Conservation (phyloP, 108 stramenopile genomes). For the Pseudonitzschia multiseries region DNA sequence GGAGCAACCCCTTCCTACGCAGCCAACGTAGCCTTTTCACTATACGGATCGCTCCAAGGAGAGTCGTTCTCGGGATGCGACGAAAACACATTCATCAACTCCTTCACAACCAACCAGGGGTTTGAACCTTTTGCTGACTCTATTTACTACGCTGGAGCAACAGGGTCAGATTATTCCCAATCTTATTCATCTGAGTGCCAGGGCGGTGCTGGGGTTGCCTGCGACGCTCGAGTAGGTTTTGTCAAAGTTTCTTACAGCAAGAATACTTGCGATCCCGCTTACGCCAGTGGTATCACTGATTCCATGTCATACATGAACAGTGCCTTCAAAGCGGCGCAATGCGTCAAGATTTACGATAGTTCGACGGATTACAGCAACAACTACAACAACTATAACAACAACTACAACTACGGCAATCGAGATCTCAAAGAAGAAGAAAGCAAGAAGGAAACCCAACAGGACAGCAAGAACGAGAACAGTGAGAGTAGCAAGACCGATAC, state of each 20-base stretch:
- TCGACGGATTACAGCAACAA: constrained; percentile 15
- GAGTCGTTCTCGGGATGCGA: constrained; percentile 27
- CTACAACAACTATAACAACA: not conserved
- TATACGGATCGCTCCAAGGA: constrained; percentile 51
- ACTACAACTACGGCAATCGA: constrained; percentile 2
- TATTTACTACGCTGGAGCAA: constrained; percentile 36
- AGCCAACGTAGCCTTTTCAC: constrained; percentile 62
- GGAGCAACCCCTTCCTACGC: constrained; percentile 43
- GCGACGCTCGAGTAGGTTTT: constrained; percentile 34
- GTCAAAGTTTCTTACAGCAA: constrained; percentile 20
- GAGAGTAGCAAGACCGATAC: not conserved
- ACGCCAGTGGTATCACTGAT: constrained; percentile 28
- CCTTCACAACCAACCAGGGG: constrained; percentile 55
- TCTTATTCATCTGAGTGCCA: constrained; percentile 25
- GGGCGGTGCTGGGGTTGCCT: constrained; percentile 29
- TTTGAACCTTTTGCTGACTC: constrained; percentile 29
- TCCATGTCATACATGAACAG: constrained; percentile 21
- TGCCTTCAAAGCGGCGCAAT: constrained; percentile 30
- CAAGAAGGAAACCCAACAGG: constrained; percentile 4
- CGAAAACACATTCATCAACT: constrained; percentile 55
- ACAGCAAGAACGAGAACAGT: constrained; percentile 9
- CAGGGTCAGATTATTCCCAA: constrained; percentile 14
- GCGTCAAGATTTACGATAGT: constrained; percentile 36
- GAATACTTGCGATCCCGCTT: constrained; percentile 23
- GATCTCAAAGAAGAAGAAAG: constrained; percentile 13